Percentiles rank a stretch among this genome's conserved stretches.
These are phyloP conservation scores for Cadophora sp. DNA, from an alignment of 2,329 filamentous ascomycete species.

Conservation along the genomic window DNA sequence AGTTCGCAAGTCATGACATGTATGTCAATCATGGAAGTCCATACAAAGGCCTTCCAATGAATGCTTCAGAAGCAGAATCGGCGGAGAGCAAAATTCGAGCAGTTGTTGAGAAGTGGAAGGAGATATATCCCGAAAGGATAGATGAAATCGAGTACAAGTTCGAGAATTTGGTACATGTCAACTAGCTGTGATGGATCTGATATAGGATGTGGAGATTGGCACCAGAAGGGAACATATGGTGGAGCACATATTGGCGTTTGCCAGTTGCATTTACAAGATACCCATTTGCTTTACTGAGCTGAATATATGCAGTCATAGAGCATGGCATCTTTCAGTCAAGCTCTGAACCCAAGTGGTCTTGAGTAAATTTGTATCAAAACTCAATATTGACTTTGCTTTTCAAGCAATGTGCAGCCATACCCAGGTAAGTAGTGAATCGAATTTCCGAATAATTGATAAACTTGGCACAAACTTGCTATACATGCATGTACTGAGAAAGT, in stretches of 20 bases:
- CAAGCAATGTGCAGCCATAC: background rate
- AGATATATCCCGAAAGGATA: constrained; percentile 15
- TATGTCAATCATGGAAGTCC: constrained; percentile 35
- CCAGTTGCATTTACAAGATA: constrained; percentile 36
- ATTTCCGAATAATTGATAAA: too few relatives aligned
- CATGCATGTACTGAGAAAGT: too few relatives aligned
- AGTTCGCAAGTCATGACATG: constrained; percentile 30
- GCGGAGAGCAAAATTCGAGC: constrained; percentile 28
- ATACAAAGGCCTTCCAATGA: constrained; percentile 32
- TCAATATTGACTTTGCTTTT: background rate
- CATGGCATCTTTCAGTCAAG: too few relatives aligned
- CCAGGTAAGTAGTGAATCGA: too few relatives aligned
- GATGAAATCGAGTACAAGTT: constrained; percentile 35
- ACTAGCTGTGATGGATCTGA: constrained; percentile 3
- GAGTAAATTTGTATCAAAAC: too few relatives aligned
- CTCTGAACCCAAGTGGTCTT: too few relatives aligned
- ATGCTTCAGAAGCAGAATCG: constrained; percentile 15
- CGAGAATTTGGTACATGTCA: constrained; percentile 27
- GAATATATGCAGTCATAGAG: background rate
- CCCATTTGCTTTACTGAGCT: constrained; percentile 37
- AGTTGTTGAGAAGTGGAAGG: constrained; percentile 35
- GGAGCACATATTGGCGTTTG: constrained; percentile 26
- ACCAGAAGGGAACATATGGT: constrained; percentile 5
- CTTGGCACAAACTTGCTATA: too few relatives aligned
- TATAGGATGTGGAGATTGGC: background rate